Base-by-base conservation (phyloP, 73 alveolate species). In the Paraurostyla sp. region DNA sequence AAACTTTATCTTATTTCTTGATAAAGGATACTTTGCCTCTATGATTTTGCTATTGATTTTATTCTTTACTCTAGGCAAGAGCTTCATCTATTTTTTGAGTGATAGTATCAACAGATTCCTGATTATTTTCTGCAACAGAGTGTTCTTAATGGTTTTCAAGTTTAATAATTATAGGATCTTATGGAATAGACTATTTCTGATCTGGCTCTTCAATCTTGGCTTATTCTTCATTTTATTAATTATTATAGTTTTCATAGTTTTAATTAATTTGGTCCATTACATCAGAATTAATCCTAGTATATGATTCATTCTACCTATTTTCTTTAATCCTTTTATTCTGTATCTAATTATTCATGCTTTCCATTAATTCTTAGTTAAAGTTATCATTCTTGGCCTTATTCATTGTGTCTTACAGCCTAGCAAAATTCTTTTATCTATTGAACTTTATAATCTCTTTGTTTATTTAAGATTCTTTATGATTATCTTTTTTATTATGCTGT, bases 1-100 rank as follows among this genome's bases (percentile, higher is more conserved):
- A 18, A 1, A 3, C 25, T 9, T 36, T 38, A 4, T 65, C 56
- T 36, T 65, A n/a, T n/a, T n/a, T 65, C 18, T 65, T 60, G 7
- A 60, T 60, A 23, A 60, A 60, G 9, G 78, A 60, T 6, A 60
- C 78, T 22, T 60, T 60, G 23, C 13, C 9, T 9, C 23, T 13
- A 18, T 52, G 9, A 52, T 52, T 35, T 9, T 16, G 7, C 1
- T 38, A 13, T 4, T 65, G 23, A 38, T 25, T 38, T 6, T 65
- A 38, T 38, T 56, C 18, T 65, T 65, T 15, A 38, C 82, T 65
- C 7, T 38, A 38, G 56, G 82, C n/a, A n/a, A n/a, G n/a, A n/a
- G n/a, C 82, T 13, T 65, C 82, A 38, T 65, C 82, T 22, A 65
- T 65, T 65, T 65, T 65, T 40, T 65, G 33, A 65, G 82, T 22